Percentiles rank a stretch among this genome's conserved stretches.
These are phyloP conservation scores for Uronychia setigera DNA, from an alignment of 73 alveolate genomes.

Conservation along the genomic window DNA sequence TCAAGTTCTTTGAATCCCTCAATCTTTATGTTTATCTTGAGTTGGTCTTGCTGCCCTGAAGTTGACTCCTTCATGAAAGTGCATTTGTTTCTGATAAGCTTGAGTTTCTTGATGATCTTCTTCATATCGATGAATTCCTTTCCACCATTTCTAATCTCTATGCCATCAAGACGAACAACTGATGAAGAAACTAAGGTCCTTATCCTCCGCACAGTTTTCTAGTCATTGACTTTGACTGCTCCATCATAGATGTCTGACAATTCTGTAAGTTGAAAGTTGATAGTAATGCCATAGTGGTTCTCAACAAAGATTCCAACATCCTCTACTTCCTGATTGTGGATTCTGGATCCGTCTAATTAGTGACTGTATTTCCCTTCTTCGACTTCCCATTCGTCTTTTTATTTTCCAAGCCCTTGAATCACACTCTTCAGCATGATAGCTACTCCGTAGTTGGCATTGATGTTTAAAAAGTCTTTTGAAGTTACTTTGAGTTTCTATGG, in stretches of 20 bases:
- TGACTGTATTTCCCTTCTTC: constrained; percentile 3
- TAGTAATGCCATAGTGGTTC: not conserved
- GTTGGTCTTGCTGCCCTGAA: constrained; percentile 21
- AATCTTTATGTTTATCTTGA: constrained; percentile 37
- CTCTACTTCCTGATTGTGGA: not conserved
- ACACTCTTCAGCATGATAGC: constrained; percentile 27
- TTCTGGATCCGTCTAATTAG: not conserved
- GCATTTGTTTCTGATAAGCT: constrained; percentile 7
- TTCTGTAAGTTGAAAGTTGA: not conserved
- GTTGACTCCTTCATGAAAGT: not conserved
- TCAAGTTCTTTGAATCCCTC: constrained; percentile 23
- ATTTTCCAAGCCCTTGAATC: constrained; percentile 18
- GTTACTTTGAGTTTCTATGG: constrained; percentile 8
- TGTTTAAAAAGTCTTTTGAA: constrained; percentile 32
- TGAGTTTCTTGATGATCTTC: not conserved
- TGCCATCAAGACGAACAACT: not conserved
- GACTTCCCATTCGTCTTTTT: constrained; percentile 58
- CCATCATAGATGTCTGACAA: not conserved
- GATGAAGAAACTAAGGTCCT: not conserved
- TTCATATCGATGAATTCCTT: not conserved
- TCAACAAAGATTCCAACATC: not conserved
- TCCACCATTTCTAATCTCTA: not conserved
- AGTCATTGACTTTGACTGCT: constrained; percentile 13
- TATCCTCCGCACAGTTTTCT: not conserved
- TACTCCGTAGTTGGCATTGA: constrained; percentile 52